These are phyloP conservation scores for Aureobasidium uvarum DNA, from an alignment of 2,329 filamentous ascomycete species.

Conservation along the genomic window DNA sequence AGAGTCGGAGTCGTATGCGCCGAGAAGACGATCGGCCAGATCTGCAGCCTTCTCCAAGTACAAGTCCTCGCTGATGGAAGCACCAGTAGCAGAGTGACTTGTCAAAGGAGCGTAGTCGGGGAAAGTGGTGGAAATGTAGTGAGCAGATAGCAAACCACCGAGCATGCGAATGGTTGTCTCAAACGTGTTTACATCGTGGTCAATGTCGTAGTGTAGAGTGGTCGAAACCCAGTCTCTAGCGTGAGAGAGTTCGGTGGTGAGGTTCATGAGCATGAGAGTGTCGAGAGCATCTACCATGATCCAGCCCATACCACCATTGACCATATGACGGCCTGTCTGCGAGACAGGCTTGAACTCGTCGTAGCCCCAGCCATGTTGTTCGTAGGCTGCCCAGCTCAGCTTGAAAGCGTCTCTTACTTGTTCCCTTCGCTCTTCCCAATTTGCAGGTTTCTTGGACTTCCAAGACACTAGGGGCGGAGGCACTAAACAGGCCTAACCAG, in stretches of 20 bases:
- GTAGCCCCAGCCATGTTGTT: slow-evolving; percentile 87
- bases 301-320: slow-evolving; percentile 87
- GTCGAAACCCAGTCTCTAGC: slow-evolving; percentile 86
- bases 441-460: not conserved
- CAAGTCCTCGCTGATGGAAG: slow-evolving; percentile 76
- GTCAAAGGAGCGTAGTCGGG: slow-evolving; percentile 73
- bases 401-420: slow-evolving; percentile 86
- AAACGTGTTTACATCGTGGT: slow-evolving; percentile 96
- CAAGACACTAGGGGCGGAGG: not conserved
- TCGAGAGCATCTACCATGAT: slow-evolving; percentile 96
- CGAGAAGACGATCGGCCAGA: slow-evolving; percentile 79
- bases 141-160: slow-evolving; percentile 85
- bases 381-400: slow-evolving; percentile 89
- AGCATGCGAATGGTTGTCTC: slow-evolving; percentile 98
- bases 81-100: slow-evolving; percentile 57
- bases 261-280: slow-evolving; percentile 97
- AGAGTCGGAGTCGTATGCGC: slow-evolving; percentile 82
- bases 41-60: slow-evolving; percentile 97
- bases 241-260: slow-evolving; percentile 78
- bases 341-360: slow-evolving; percentile 85
- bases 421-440: slow-evolving; percentile 77
- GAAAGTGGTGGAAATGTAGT: slow-evolving; percentile 85
- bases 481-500: slow-evolving; percentile 63
- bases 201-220: slow-evolving; percentile 78
- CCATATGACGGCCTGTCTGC: slow-evolving; percentile 80